Conservation (phyloP, 495 filamentous ascomycete genomes). For the Penicillium canescens region DNA sequence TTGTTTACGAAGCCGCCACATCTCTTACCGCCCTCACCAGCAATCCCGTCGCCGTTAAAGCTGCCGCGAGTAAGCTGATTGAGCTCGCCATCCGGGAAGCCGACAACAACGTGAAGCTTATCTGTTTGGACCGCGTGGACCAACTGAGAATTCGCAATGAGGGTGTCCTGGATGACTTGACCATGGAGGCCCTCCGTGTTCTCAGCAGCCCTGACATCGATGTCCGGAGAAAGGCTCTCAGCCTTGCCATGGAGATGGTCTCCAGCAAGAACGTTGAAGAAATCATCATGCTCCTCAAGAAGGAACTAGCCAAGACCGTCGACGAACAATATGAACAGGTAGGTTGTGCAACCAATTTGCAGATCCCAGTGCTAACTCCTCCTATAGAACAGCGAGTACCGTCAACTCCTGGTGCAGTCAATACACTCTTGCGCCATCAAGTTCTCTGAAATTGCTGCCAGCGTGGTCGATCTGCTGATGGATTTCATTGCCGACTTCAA, state of each 20-base stretch:
- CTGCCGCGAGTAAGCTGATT: constrained; percentile 92
- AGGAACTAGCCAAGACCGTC: constrained; percentile 95
- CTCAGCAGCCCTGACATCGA: constrained; percentile 95
- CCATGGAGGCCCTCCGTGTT: constrained; percentile 98
- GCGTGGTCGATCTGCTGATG: constrained; percentile 97
- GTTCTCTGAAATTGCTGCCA: constrained; percentile 96
- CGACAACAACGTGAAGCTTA: constrained; percentile 98
- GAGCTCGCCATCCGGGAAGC: constrained; percentile 96
- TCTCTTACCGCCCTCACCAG: constrained; percentile 92
- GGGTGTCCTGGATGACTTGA: constrained; percentile 89
- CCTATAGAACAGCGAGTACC: constrained; percentile 84
- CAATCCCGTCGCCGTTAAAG: constrained; percentile 97
- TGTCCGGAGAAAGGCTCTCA: constrained; percentile 88
- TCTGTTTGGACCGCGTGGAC: constrained; percentile 93
- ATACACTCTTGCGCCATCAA: constrained; percentile 99
- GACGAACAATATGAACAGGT: constrained; percentile 98
- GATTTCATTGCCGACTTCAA: constrained; percentile 99
- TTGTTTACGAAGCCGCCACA: constrained; percentile 98
- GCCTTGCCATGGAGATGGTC: constrained; percentile 94
- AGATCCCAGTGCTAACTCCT: constrained; percentile 19
- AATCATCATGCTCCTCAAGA: constrained; percentile 93
- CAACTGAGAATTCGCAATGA: constrained; percentile 89
- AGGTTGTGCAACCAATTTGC: constrained; percentile 8
- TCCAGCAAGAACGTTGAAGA: constrained; percentile 99
- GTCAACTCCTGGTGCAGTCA: constrained; percentile 90